A percentile compares a stretch with the other conserved stretches of the same genome.
Conservation (phyloP, 768 basidiomycete genomes). For the Boletus subparvulus region DNA sequence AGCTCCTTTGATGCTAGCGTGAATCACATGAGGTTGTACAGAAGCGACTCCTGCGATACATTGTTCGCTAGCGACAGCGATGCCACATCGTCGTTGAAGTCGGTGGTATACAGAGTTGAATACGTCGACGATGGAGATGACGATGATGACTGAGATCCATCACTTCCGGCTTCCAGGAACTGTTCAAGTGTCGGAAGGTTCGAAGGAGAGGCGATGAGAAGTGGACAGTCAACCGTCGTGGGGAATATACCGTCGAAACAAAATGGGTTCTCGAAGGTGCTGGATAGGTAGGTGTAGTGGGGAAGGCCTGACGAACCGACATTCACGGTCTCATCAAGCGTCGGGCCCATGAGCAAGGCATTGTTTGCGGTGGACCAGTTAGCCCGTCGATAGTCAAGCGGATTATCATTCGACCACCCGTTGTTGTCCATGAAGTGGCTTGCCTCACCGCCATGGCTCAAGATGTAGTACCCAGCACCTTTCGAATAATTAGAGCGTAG, state of each 20-base stretch:
- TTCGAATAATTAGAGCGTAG: slow-evolving; percentile 2
- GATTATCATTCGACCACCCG: slow-evolving; percentile 4
- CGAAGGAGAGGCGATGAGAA: slow-evolving; percentile 7
- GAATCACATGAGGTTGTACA: slow-evolving; percentile 20
- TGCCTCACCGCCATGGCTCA: background rate
- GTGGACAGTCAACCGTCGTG: slow-evolving; percentile 4
- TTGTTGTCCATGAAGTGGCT: background rate
- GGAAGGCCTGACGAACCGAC: background rate
- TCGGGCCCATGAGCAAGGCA: background rate
- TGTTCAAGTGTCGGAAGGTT: slow-evolving; percentile 10
- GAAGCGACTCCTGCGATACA: slow-evolving; percentile 11
- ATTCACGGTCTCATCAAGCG: slow-evolving; percentile 3
- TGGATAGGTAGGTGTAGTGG: background rate
- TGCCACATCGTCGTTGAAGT: slow-evolving; percentile 8
- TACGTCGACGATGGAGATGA: slow-evolving; percentile 28
- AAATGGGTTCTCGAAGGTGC: slow-evolving; percentile 1
- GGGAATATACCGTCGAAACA: slow-evolving; percentile 5
- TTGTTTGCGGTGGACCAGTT: slow-evolving; percentile 2
- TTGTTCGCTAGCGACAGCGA: slow-evolving; percentile 6
- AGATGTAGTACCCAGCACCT: slow-evolving; percentile 11
- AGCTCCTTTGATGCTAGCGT: slow-evolving; percentile 1
- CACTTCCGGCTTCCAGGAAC: slow-evolving; percentile 17
- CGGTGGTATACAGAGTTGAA: slow-evolving; percentile 13
- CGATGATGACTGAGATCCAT: slow-evolving; percentile 17
- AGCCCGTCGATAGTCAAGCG: slow-evolving; percentile 3